These are phyloP conservation scores for Neopestalotiopsis rosae DNA, from an alignment of 2,329 filamentous ascomycete genomes.

Conservation along the genomic window DNA sequence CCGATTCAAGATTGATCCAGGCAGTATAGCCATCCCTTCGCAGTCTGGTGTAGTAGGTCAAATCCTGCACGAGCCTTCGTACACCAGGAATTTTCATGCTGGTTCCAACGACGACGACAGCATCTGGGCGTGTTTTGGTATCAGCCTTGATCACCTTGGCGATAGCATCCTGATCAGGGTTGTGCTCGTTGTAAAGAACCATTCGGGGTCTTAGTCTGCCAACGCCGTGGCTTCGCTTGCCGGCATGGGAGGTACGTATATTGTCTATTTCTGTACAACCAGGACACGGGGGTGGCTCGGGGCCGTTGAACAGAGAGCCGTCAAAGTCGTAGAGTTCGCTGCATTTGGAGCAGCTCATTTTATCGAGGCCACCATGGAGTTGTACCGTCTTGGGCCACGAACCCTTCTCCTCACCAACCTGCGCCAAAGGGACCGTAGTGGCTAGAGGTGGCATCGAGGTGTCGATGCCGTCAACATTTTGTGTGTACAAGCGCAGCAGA, in stretches of 20 bases:
- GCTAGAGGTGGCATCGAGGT: conserved; percentile 79
- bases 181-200: conserved; percentile 96
- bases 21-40: conserved; percentile 85
- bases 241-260: conserved; percentile 75
- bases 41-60: conserved; percentile 85
- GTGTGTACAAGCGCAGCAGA: conserved; percentile 88
- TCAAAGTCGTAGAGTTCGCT: conserved; percentile 78
- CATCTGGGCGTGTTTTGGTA: conserved; percentile 83
- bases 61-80: conserved; percentile 84
- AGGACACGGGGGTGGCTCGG: conserved; percentile 79
- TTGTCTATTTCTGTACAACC: conserved; percentile 77
- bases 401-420: conserved; percentile 79
- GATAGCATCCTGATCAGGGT: conserved; percentile 95
- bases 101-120: conserved; percentile 92
- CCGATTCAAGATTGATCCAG: conserved; percentile 92
- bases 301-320: conserved; percentile 79
- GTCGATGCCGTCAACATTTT: conserved; percentile 97
- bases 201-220: conserved; percentile 89
- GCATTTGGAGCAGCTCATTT: conserved; percentile 98
- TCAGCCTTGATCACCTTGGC: conserved; percentile 88
- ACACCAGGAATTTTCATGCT: conserved; percentile 95
- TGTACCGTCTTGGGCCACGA: conserved; percentile 95
- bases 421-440: conserved; percentile 79
- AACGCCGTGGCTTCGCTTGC: conserved; percentile 92
- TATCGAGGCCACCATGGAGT: conserved; percentile 88